These are phyloP conservation scores for Helotiales sp. DNA, from an alignment of 2,329 filamentous ascomycete genomes.

Conservation along the genomic window DNA sequence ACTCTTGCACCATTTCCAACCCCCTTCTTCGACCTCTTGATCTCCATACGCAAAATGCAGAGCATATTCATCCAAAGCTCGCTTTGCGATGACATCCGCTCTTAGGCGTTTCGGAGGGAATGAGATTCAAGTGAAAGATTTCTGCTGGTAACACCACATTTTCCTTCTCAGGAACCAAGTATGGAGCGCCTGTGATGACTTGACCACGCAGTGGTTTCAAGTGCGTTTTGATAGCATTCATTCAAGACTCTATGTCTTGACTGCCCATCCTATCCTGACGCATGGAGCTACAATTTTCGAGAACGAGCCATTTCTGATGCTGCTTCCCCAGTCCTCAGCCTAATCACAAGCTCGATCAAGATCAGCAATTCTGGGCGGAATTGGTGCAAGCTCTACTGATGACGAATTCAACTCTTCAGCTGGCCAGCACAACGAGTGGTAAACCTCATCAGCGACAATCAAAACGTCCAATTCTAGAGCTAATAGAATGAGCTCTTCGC, in stretches of 20 bases:
- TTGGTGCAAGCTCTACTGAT: constrained; percentile 6
- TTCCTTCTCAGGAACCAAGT: constrained; percentile 4
- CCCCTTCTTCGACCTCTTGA: constrained; percentile 34
- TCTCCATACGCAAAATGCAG: constrained; percentile 51
- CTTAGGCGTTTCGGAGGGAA: constrained; percentile 49
- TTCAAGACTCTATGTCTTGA: constrained; percentile 36
- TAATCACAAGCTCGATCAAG: constrained; percentile 62
- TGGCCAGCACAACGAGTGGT: constrained; percentile 70
- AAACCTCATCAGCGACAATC: constrained; percentile 72
- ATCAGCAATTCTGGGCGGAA: constrained; percentile 63
- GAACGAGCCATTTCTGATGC: constrained; percentile 69
- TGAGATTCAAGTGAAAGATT: constrained; percentile 69
- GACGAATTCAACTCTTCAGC: constrained; percentile 17
- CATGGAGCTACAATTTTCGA: constrained; percentile 70
- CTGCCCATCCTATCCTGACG: constrained; percentile 64
- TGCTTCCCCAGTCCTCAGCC: constrained; percentile 65
- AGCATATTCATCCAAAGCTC: constrained; percentile 51
- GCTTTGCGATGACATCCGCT: constrained; percentile 47
- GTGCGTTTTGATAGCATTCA: constrained; percentile 30
- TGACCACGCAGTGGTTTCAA: constrained; percentile 36
- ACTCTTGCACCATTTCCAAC: constrained; percentile 58
- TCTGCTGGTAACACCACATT: constrained; percentile 48
- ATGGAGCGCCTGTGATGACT: constrained; percentile 20
- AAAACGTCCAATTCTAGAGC: constrained; percentile 69
- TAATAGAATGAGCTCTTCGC: constrained; percentile 62